phyloP scores from a whole-genome alignment of 768 basidiomycete species.

The Auricularia sp. region DNA sequence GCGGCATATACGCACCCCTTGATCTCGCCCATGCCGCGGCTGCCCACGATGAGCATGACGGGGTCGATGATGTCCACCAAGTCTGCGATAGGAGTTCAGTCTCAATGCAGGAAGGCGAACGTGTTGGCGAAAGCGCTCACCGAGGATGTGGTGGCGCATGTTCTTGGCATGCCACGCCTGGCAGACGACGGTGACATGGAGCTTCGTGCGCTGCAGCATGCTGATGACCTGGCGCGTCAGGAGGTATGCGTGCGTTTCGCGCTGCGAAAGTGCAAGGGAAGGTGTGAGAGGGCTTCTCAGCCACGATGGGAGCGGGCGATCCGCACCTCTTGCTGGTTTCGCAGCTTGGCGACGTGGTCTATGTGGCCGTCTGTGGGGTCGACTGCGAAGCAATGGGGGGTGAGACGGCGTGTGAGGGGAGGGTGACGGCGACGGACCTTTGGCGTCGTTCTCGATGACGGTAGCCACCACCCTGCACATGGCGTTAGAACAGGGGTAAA shows the following conservation, averaged over 20 bases:
- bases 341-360: conserved; percentile 69
- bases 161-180: conserved; percentile 99
- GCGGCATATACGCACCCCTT: conserved; percentile 56
- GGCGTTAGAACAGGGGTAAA: neutral
- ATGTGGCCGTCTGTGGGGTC: conserved; percentile 57
- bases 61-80: conserved; percentile 83
- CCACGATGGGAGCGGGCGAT: neutral
- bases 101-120: neutral
- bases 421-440: conserved; percentile 40
- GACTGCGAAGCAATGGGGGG: conserved; percentile 37
- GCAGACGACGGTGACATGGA: conserved; percentile 80
- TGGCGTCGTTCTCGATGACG: conserved; percentile 85
- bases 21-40: conserved; percentile 77
- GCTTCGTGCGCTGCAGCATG: conserved; percentile 78
- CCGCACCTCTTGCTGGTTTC: conserved; percentile 83
- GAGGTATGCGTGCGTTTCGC: conserved; percentile 80
- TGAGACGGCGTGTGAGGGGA: neutral
- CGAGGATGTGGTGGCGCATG: conserved; percentile 76
- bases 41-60: conserved; percentile 89
- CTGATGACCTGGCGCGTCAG: conserved; percentile 83
- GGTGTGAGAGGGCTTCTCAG: conserved; percentile 5
- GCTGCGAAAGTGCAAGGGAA: conserved; percentile 30
- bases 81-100: conserved; percentile 29
- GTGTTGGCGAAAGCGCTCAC: conserved; percentile 24
- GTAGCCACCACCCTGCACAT: conserved; percentile 62